Conservation (phyloP, 1,139 yeast genomes). For the Yamadazyma triangularis region DNA sequence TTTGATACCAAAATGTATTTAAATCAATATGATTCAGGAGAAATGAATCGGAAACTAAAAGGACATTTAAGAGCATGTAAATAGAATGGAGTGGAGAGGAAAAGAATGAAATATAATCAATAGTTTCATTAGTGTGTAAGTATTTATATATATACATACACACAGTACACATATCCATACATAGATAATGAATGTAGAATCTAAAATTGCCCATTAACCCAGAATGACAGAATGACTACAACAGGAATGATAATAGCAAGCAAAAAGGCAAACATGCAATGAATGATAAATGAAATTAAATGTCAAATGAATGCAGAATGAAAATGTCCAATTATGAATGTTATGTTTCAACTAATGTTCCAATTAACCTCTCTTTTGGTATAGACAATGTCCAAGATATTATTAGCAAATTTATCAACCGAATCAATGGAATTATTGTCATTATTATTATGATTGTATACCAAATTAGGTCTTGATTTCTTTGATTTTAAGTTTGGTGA, state of each 20-base stretch:
- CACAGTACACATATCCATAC: no score
- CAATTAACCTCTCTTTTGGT: conserved; percentile 15
- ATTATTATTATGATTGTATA: conserved; percentile 1
- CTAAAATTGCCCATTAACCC: no score
- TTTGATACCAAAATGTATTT: conserved; percentile 11
- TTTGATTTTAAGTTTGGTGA: background rate
- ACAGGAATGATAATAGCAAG: no score
- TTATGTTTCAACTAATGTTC: no score
- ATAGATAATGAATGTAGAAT: no score
- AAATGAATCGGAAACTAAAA: conserved; percentile 6
- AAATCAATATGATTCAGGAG: conserved; percentile 10
- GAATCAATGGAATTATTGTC: conserved; percentile 14
- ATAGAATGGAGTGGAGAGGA: no score
- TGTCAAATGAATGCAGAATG: background rate
- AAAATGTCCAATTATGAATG: no score
- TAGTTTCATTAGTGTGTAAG: no score
- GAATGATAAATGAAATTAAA: conserved; percentile 1
- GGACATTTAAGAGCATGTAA: background rate
- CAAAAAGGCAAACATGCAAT: conserved; percentile 1
- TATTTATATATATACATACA: no score
- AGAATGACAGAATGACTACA: no score
- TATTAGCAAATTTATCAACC: conserved; percentile 15
- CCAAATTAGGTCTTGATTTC: background rate
- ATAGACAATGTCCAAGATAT: conserved; percentile 14
- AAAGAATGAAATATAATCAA: no score